Conservation (phyloP, 768 basidiomycete genomes). For the Tylopilus felleus region DNA sequence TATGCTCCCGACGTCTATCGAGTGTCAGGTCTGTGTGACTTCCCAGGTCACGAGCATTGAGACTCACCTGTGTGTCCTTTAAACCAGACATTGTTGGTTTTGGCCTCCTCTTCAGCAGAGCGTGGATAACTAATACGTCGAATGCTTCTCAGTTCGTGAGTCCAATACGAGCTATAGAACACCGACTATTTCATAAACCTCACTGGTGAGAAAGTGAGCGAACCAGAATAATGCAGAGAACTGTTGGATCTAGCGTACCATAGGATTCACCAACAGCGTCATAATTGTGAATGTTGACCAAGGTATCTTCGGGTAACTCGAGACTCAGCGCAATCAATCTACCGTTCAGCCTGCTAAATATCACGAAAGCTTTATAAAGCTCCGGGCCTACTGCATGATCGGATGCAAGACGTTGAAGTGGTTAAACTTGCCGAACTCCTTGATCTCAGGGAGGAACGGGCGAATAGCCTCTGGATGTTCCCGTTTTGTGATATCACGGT, state of each 20-base stretch:
- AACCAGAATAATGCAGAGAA: not conserved
- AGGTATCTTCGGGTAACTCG: constrained; percentile 50
- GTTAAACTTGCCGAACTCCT: constrained; percentile 47
- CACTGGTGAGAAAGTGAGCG: constrained; percentile 32
- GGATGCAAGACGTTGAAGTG: constrained; percentile 52
- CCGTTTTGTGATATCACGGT: constrained; percentile 45
- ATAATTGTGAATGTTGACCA: constrained; percentile 46
- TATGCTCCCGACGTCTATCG: constrained; percentile 49
- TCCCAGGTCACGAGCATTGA: too few species aligned
- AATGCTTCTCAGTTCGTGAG: not conserved
- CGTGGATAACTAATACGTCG: constrained; percentile 53
- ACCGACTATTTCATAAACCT: constrained; percentile 67
- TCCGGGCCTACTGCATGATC: constrained; percentile 36
- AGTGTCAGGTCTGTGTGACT: not conserved
- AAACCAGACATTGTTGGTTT: constrained; percentile 54
- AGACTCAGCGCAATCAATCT: constrained; percentile 51
- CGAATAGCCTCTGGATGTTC: constrained; percentile 48
- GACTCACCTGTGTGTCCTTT: constrained; percentile 55
- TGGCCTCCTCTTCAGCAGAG: constrained; percentile 45
- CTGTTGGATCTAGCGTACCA: constrained; percentile 26
- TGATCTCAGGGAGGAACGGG: constrained; percentile 52
- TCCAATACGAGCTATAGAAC: not conserved
- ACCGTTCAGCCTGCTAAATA: not conserved
- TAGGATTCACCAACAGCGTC: constrained; percentile 41
- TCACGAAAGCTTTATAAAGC: not conserved